Conservation (phyloP, 1,139 yeast species). For the Dujonia santamariae region DNA sequence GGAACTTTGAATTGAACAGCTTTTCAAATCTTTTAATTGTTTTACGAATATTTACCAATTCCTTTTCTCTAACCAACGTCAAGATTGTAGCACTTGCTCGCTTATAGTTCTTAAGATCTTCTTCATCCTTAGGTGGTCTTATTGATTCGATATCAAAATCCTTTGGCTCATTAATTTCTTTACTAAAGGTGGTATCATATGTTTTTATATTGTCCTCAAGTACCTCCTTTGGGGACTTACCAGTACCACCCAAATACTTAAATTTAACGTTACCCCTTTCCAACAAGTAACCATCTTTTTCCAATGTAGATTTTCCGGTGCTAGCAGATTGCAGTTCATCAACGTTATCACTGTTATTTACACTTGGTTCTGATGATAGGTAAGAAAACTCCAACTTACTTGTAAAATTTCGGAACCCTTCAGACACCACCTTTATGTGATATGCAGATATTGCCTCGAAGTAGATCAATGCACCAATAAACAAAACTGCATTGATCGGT, state of each 20-base stretch:
- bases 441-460: constrained; percentile 3
- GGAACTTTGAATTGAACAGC: constrained; percentile 64
- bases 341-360: not conserved
- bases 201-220: constrained; percentile 29
- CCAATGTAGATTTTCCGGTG: not conserved
- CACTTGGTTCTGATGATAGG: constrained; percentile 14
- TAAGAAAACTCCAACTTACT: constrained; percentile 34
- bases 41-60: constrained; percentile 42
- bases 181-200: constrained; percentile 29
- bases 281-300: constrained; percentile 1
- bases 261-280: constrained; percentile 3
- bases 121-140: constrained; percentile 29
- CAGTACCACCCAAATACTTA: constrained; percentile 10
- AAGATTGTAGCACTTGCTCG: constrained; percentile 75
- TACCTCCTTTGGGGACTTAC: constrained; percentile 19
- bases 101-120: constrained; percentile 25
- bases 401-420: constrained; percentile 2
- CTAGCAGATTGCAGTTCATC: not conserved
- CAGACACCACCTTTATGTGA: constrained; percentile 1
- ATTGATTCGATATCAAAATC: constrained; percentile 36
- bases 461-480: constrained; percentile 1
- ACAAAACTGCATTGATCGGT: not conserved
- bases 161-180: constrained; percentile 47
- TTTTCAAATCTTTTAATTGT: constrained; percentile 61
- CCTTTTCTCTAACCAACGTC: constrained; percentile 68